Percentiles rank a stretch among this genome's conserved stretches.
Evolutionary conservation across 495 filamentous ascomycete genomes (phyloP).

Genomic region (Penicillium goetzii): DNA sequence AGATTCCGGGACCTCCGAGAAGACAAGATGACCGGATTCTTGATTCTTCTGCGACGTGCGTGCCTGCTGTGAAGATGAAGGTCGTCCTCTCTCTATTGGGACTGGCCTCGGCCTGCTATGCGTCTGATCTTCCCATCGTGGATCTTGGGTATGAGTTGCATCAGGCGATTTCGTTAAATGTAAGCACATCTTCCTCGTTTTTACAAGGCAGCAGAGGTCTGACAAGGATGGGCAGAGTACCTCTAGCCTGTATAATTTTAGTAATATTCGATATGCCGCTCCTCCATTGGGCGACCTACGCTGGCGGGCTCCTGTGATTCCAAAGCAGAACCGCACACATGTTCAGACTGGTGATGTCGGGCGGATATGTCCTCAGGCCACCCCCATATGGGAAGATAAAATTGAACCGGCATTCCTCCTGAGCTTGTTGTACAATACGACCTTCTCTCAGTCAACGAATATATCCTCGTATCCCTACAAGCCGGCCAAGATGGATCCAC

Average conservation of each 20-base stretch:
- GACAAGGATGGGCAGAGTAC: conserved; percentile 19
- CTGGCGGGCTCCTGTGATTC: conserved; percentile 52
- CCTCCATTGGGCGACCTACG: conserved; percentile 57
- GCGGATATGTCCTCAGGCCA: conserved; percentile 55
- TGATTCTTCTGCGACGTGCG: conserved; percentile 1
- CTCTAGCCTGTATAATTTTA: conserved; percentile 56
- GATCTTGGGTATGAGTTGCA: conserved; percentile 57
- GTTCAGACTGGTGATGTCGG: conserved; percentile 51
- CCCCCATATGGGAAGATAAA: conserved; percentile 38
- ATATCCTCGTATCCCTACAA: conserved; percentile 34
- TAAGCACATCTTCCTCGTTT: conserved; percentile 12
- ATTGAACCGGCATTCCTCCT: conserved; percentile 22
- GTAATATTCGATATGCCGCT: conserved; percentile 62
- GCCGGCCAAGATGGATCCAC: conserved; percentile 41
- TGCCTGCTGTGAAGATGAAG: conserved; percentile 16
- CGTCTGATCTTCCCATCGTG: conserved; percentile 44
- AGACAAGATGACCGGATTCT: background rate
- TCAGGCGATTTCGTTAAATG: conserved; percentile 51
- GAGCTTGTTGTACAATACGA: conserved; percentile 33
- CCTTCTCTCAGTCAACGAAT: conserved; percentile 38
- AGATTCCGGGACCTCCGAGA: background rate
- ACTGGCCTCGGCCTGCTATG: conserved; percentile 27
- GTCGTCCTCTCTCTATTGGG: conserved; percentile 11
- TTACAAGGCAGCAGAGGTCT: conserved; percentile 1
- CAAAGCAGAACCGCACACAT: conserved; percentile 35